These are phyloP conservation scores for Colletotrichum magnum DNA, from an alignment of 2,329 filamentous ascomycete genomes.

Conservation along the genomic window DNA sequence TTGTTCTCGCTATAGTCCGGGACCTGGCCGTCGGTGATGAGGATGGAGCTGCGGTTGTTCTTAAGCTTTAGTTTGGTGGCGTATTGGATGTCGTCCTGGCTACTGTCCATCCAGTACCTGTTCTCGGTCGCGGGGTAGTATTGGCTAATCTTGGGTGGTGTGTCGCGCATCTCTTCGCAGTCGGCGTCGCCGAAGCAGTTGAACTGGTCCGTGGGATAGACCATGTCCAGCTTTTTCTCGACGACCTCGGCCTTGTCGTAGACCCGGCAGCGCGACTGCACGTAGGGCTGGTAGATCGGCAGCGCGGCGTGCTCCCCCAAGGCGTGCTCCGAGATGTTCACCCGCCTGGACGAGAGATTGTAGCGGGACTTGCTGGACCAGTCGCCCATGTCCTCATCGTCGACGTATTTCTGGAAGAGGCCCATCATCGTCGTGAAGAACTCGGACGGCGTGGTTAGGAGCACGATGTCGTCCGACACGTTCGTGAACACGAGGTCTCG, in stretches of 20 bases:
- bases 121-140: too few species aligned
- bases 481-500: slow-evolving; percentile 3
- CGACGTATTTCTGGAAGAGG: slow-evolving; percentile 14
- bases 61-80: neutral
- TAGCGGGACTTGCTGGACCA: neutral
- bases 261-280: slow-evolving; percentile 7
- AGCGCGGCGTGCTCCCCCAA: neutral
- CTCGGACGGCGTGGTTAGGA: slow-evolving; percentile 10
- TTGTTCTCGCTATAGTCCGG: neutral
- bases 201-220: neutral
- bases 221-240: neutral
- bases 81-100: neutral
- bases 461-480: fast-evolving
- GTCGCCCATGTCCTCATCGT: neutral
- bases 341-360: neutral
- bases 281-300: slow-evolving; percentile 12
- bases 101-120: neutral
- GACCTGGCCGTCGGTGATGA: slow-evolving; percentile 7
- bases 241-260: neutral
- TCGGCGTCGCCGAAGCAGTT: slow-evolving; percentile 7
- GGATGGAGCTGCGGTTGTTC: neutral
- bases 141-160: neutral
- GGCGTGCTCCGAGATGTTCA: neutral
- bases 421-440: slow-evolving; percentile 7
- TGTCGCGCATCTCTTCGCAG: neutral